These are phyloP conservation scores for Adansonia grandidieri DNA, from an alignment of 441 rosid genomes.

Conservation along the genomic window DNA sequence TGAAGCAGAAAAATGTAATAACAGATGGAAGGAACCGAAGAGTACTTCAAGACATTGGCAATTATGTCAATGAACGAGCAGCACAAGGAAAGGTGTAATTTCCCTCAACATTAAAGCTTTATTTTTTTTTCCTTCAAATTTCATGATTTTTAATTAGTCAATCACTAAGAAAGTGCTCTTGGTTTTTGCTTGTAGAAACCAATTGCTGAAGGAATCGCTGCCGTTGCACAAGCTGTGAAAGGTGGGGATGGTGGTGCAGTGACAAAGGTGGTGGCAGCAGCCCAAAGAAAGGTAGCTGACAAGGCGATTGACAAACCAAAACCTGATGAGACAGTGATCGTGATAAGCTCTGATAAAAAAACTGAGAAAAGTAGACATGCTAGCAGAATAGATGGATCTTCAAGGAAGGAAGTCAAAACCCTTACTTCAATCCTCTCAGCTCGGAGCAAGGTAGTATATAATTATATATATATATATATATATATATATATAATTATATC, in stretches of 20 bases:
- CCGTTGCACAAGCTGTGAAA: constrained; percentile 22
- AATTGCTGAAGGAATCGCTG: constrained; percentile 25
- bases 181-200: constrained; percentile 37
- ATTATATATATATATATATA: not conserved
- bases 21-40: constrained; percentile 48
- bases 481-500: not conserved
- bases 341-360: constrained; percentile 41
- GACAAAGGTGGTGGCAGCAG: constrained; percentile 17
- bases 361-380: constrained; percentile 35
- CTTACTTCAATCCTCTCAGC: constrained; percentile 50
- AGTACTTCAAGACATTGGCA: constrained; percentile 63
- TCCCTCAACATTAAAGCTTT: not conserved
- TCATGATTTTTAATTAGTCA: too few species aligned
- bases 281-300: constrained; percentile 29
- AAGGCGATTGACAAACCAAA: constrained; percentile 34
- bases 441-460: constrained; percentile 50
- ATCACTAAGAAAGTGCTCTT: not conserved
- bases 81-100: constrained; percentile 37
- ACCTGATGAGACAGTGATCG: constrained; percentile 29
- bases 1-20: constrained; percentile 45
- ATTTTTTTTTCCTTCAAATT: not conserved
- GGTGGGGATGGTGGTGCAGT: constrained; percentile 6
- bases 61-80: constrained; percentile 42
- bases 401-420: constrained; percentile 39
- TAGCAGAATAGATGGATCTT: constrained; percentile 34